These are phyloP conservation scores for Shiraia sp. DNA, from an alignment of 2,329 filamentous ascomycete species.

Conservation along the genomic window DNA sequence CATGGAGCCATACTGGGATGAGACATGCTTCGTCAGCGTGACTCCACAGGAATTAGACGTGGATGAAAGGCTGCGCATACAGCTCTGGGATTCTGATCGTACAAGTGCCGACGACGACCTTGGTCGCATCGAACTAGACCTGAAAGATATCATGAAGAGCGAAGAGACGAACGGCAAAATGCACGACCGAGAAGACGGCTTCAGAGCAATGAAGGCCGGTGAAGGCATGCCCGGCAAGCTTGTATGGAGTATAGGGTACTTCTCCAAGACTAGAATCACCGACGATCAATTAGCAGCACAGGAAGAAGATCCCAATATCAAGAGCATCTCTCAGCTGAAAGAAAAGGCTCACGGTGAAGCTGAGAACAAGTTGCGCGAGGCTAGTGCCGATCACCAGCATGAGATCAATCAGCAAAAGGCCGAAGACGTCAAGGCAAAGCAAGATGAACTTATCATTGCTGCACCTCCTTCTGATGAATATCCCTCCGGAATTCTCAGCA, in stretches of 20 bases:
- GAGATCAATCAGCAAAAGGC: constrained; percentile 70
- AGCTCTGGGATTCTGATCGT: constrained; percentile 77
- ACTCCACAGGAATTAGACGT: constrained; percentile 73
- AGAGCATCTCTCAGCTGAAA: constrained; percentile 62
- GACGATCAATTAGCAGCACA: constrained; percentile 65
- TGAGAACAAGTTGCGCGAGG: constrained; percentile 68
- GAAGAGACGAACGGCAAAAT: constrained; percentile 64
- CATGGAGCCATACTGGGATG: constrained; percentile 72
- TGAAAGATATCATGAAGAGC: constrained; percentile 67
- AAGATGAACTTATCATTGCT: constrained; percentile 68
- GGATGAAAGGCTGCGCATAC: constrained; percentile 68
- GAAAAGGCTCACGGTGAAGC: constrained; percentile 58
- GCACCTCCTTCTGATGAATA: constrained; percentile 66
- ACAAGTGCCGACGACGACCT: constrained; percentile 74
- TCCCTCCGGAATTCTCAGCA: constrained; percentile 68
- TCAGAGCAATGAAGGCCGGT: constrained; percentile 66
- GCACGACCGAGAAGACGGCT: constrained; percentile 66
- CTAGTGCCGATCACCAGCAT: constrained; percentile 60
- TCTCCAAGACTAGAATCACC: constrained; percentile 67
- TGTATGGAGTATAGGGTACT: constrained; percentile 73
- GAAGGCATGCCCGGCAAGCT: constrained; percentile 71
- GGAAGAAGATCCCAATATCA: constrained; percentile 61
- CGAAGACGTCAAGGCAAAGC: constrained; percentile 63
- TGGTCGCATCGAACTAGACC: constrained; percentile 70
- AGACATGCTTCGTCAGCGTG: constrained; percentile 70